Evolutionary conservation across 2,329 filamentous ascomycete genomes (phyloP), one percentile per base, ranked within the genome.

Genomic region (Colletotrichum navitas): DNA sequence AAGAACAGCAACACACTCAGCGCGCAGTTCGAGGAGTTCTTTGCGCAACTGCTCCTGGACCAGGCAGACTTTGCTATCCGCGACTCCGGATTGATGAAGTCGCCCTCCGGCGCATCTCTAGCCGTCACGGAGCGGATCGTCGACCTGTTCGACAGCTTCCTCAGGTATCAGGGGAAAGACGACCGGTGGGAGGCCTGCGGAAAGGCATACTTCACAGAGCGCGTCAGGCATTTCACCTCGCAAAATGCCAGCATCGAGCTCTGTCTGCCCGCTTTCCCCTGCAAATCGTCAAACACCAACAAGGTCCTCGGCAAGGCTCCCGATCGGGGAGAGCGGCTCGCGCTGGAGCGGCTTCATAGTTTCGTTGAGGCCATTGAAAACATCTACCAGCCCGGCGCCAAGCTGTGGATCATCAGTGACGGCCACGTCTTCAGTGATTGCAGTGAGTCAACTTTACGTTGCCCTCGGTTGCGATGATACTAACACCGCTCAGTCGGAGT

Each of bases 401-500:
- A 76, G 60, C 58, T 83, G n/a, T 79, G 75, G 76, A 78, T 83
- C 63, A 78, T 83, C 34, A 81, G 80, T 52, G 81, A 83, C n/a
- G 81, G 81, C 5, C 81, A 83, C 69, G 80, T 83, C 8, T 82
- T 83, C 41, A 80, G 79, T 29, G 81, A 85, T 72, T 84, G 82
- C 76, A 83, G 79, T 80, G 62, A 73, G 77, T 73, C n/a, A 18
- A 32, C n/a, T 26, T 16, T 6, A 12, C 18, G 26, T 6, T 2
- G 8, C 2, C 26, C 21, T 1, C 0, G 2, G 5, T 8, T 3
- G 29, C 12, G 6, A 11, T 18, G 49, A 5, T 0, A 41, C 52
- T 73, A 32, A 56, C 34, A 14, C 2, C 14, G 14, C 34, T 8
- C 64, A 80, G 79, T 85, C 51, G 83, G 83, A 11, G 83, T 84